A percentile compares a stretch with the other conserved stretches of the same genome.
These are phyloP conservation scores for Aureobasidium namibiae DNA, from an alignment of 2,329 filamentous ascomycete species.

Conservation along the genomic window DNA sequence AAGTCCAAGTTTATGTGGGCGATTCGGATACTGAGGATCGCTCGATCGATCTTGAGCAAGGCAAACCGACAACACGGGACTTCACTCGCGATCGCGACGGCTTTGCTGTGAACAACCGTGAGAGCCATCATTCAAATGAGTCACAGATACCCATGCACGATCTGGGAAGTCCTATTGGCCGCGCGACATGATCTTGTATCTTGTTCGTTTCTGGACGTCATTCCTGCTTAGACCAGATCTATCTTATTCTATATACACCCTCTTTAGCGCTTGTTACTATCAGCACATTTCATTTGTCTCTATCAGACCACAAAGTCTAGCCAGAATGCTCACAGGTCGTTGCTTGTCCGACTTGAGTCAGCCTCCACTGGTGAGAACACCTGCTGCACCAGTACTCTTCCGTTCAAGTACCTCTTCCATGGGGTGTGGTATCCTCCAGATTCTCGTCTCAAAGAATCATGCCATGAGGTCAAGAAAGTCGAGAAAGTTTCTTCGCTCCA, in stretches of 20 bases:
- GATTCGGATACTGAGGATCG: slow-evolving; percentile 1
- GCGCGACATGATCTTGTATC: background rate
- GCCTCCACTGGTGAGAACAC: too few relatives aligned
- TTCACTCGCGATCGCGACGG: background rate
- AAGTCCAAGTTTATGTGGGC: slow-evolving; percentile 8
- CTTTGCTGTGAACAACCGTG: background rate
- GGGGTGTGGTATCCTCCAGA: background rate
- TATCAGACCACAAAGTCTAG: background rate
- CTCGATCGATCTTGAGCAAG: background rate
- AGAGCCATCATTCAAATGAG: background rate
- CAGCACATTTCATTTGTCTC: background rate
- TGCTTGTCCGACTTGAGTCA: too few relatives aligned
- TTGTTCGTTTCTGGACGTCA: background rate
- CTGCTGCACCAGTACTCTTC: too few relatives aligned
- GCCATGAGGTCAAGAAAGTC: too few relatives aligned
- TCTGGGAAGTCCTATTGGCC: background rate
- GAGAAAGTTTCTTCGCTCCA: background rate
- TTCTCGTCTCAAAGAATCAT: background rate
- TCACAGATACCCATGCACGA: slow-evolving; percentile 11
- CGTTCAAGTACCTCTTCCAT: too few relatives aligned
- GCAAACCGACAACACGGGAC: background rate
- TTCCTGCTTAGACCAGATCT: background rate
- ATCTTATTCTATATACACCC: background rate
- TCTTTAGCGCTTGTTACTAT: background rate
- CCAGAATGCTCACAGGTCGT: background rate